Base-by-base conservation (phyloP, 2,329 filamentous ascomycete genomes). In the Hypomyces rosellus region DNA sequence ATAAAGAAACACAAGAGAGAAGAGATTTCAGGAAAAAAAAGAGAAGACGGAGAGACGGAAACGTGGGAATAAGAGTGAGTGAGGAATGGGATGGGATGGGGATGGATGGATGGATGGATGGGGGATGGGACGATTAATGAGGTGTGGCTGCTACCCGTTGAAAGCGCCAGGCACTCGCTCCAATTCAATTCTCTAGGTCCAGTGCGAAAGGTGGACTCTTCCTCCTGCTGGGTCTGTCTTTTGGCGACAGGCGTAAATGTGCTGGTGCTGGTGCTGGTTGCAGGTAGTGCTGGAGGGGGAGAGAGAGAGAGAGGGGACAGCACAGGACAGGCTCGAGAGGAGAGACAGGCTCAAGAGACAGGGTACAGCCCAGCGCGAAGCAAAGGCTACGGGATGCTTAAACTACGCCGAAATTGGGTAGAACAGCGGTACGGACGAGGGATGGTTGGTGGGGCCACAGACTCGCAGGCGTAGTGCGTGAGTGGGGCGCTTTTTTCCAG, bases 101-200 rank as follows among this genome's bases (percentile, higher is more conserved):
- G 50, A n/a, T n/a, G 51, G 60, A 59, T 59, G 51, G 60, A 59
- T 59, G 51, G 60, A 59, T 59, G 51, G 60, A 59, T 59, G 63
- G 62, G 60, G 50, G 57, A 53, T 59, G 58, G 57, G 51, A 62
- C 61, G 63, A 65, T 65, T 66, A 65, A 66, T 66, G 63, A 64
- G 55, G 55, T 54, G 56, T 49, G 50, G 50, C 46, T 42, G 48
- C 11, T 37, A 38, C 34, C 44, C 36, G 40, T 15, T 15, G 34
- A 36, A 45, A 34, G 43, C 38, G 48, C n/a, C 15, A 40, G 36
- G 45, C 25, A 37, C 45, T 39, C 16, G 36, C 39, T 40, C 38
- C 25, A 30, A 30, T 30, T 30, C 25, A 30, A 30, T 2, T 30
- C 25, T 30, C 25, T 30, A 30, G 9, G 25, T 30, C 3, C 20